Base-by-base conservation (phyloP, 176 grass and related monocot genomes). In the Themeda triandra region DNA sequence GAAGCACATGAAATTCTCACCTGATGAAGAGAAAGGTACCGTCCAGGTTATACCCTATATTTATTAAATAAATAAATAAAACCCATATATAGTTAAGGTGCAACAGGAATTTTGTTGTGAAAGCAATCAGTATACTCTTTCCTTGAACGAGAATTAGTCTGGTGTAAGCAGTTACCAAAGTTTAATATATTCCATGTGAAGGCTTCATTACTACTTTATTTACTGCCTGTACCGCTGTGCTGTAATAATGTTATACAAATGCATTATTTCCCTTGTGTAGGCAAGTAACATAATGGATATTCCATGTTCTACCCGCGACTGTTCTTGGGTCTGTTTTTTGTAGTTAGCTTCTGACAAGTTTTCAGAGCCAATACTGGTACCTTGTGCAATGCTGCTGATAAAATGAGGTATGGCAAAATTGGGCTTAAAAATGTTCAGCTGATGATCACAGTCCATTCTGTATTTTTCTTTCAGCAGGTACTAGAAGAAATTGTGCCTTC, bases 391-490 rank as follows among this genome's bases (percentile, higher is more conserved):
- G 18, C 51, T 83, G 33, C 85, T 81, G 69, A 74, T 84, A 84
- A 94, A 90, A 54, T 78, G 79, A 77, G 76, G 80, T 92, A 89
- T 82, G 87, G 65, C 78, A 39, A 78, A 87, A 87, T 82, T 79
- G 45, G 77, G 62, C 83, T 32, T 78, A 78, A 25, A 88, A 95
- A 95, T 64, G 80, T 69, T 89, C 80, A 42, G 78, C 82, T 70
- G 74, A 63, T 78, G 80, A 87, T 81, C 23, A 79, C 80, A 68
- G 13, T 87, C 84, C 71, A 77, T 36, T 93, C 80, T 86, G 46
- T 49, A 31, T 79, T 90, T 76, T 92, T 85, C 69, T 71, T 56
- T 56, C 72, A 78, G 19, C 75, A 71, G 83, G 89, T 92, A 87
- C 13, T 41, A 60, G 4, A 46, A 40, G 19, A 72, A 51, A 39